These are phyloP conservation scores for Mortierella sp. DNA, from an alignment of 371 early-diverging fungal genomes.

Conservation along the genomic window DNA sequence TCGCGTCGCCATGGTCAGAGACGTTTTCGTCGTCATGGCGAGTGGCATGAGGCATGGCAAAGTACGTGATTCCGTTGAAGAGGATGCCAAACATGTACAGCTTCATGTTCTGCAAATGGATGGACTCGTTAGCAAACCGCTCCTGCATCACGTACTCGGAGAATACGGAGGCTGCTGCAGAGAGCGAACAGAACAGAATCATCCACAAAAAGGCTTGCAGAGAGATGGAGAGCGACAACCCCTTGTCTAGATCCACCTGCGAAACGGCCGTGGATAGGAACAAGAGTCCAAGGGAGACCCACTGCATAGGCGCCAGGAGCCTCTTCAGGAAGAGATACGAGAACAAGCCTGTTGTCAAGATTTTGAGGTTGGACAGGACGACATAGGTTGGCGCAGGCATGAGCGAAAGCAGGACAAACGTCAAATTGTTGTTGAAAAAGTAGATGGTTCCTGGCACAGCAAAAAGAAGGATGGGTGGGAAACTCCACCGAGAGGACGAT, in stretches of 20 bases:
- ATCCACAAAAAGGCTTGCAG: constrained; percentile 49
- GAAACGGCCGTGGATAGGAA: constrained; percentile 52
- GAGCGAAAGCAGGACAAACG: constrained; percentile 44
- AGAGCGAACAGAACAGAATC: constrained; percentile 50
- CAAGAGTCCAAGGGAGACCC: constrained; percentile 46
- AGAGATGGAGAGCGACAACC: constrained; percentile 32
- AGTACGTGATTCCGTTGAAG: constrained; percentile 51
- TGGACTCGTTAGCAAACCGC: constrained; percentile 50
- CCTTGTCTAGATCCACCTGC: constrained; percentile 49
- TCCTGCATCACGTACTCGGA: constrained; percentile 57
- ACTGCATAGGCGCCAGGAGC: constrained; percentile 34
- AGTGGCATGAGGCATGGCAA: constrained; percentile 8
- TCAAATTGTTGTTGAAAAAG: constrained; percentile 56
- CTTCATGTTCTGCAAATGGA: constrained; percentile 56
- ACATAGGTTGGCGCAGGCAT: constrained; percentile 56
- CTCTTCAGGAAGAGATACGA: constrained; percentile 50
- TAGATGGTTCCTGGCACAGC: constrained; percentile 54
- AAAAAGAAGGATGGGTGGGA: constrained; percentile 45
- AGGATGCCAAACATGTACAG: constrained; percentile 55
- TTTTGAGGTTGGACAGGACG: constrained; percentile 55
- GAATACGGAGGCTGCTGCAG: constrained; percentile 50
- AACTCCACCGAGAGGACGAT: constrained; percentile 7
- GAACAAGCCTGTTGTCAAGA: constrained; percentile 53
- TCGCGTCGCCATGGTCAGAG: constrained; percentile 1
- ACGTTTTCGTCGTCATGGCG: too few species aligned